A percentile compares a stretch with the other conserved stretches of the same genome.
Conservation (phyloP, 2,329 filamentous ascomycete genomes). For the Talaromyces amestolkiae region DNA sequence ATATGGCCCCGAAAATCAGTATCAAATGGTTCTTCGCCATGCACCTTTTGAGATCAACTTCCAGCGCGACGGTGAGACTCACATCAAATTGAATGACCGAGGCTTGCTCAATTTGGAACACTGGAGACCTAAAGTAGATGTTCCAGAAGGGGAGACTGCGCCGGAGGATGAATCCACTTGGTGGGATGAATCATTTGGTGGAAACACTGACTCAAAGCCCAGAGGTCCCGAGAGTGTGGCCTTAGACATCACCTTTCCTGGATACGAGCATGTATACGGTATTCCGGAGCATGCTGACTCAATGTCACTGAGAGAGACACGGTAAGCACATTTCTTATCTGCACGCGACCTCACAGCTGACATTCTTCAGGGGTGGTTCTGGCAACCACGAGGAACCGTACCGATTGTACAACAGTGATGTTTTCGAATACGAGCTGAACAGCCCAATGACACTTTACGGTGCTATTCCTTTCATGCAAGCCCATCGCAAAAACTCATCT, state of each 20-base stretch:
- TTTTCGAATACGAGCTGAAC: conserved; percentile 96
- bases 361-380: conserved; percentile 62
- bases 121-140: conserved; percentile 84
- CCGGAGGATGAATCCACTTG: conserved; percentile 72
- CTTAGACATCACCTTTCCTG: conserved; percentile 86
- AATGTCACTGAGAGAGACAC: conserved; percentile 83
- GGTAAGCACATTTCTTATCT: conserved; percentile 41
- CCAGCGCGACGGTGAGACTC: conserved; percentile 73
- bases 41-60: conserved; percentile 84
- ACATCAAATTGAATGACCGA: conserved; percentile 86
- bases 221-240: conserved; percentile 88
- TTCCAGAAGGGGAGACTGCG: conserved; percentile 47
- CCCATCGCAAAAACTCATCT: conserved; percentile 87
- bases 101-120: conserved; percentile 92
- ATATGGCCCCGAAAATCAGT: conserved; percentile 73
- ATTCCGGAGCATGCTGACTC: conserved; percentile 91
- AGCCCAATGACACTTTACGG: conserved; percentile 98
- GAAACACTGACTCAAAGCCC: conserved; percentile 94
- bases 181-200: conserved; percentile 97
- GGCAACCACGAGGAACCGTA: conserved; percentile 88
- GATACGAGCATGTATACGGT: conserved; percentile 88
- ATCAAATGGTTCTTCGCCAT: conserved; percentile 80
- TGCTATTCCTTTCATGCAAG: conserved; percentile 97
- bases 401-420: conserved; percentile 90
- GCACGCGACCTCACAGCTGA: conserved; percentile 23